Conservation (phyloP, 1,139 yeast genomes). For the Meyerozyma elateridarum region DNA sequence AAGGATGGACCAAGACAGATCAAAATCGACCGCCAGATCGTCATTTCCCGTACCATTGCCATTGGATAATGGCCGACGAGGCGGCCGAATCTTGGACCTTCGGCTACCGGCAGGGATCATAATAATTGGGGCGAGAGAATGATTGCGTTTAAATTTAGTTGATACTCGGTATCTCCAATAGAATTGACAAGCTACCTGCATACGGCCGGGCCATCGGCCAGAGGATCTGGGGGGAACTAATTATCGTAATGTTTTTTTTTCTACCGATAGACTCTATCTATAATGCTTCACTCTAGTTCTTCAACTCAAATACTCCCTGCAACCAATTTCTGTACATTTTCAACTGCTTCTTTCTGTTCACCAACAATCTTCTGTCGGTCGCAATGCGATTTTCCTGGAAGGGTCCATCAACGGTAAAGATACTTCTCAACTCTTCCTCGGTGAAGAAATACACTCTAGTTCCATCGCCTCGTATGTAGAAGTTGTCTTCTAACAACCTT, state of each 20-base stretch:
- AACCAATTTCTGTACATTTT: constrained; percentile 98
- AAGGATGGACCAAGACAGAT: constrained; percentile 65
- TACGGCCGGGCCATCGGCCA: too few relatives aligned
- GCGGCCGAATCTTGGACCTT: constrained; percentile 69
- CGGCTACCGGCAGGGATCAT: constrained; percentile 42
- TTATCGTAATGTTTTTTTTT: too few relatives aligned
- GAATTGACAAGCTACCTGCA: too few relatives aligned
- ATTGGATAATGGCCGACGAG: constrained; percentile 46
- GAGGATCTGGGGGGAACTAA: too few relatives aligned
- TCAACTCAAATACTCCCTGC: constrained; percentile 67
- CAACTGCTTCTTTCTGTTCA: constrained; percentile 83
- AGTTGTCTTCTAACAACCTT: constrained; percentile 82
- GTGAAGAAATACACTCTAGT: constrained; percentile 96
- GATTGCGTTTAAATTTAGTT: too few relatives aligned
- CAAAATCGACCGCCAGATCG: constrained; percentile 49
- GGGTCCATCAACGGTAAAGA: constrained; percentile 57
- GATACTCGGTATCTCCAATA: too few relatives aligned
- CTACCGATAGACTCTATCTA: too few relatives aligned
- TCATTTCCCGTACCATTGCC: constrained; percentile 15
- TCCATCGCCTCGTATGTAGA: constrained; percentile 96
- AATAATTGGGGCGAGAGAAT: too few relatives aligned
- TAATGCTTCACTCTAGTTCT: too few relatives aligned
- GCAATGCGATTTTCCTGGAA: constrained; percentile 74
- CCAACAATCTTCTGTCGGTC: constrained; percentile 84
- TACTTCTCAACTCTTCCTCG: constrained; percentile 78